Base-by-base conservation (phyloP, 305 asterid genomes). In the Fraxinus floribunda region DNA sequence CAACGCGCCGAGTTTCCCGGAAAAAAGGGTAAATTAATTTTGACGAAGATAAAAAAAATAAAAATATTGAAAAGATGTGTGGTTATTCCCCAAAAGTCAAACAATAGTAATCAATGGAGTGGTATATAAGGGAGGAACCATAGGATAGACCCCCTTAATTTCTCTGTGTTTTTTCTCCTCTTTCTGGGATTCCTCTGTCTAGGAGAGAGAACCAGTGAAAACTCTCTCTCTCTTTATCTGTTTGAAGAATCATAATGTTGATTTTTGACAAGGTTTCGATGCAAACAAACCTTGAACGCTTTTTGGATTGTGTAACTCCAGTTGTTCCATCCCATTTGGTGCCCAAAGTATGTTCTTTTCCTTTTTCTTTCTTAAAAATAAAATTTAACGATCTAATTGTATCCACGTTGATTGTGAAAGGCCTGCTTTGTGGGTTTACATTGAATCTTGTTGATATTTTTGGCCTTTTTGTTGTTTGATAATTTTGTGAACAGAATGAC, bases 291-390 rank as follows among this genome's bases (percentile, higher is more conserved):
- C 91, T 96, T 82, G 93, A 91, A 77, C 84, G 95, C 87, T 92
- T 96, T 89, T 87, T 96, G 93, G 93, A 93, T 89, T 88, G 94
- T 89, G 90, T 91, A 85, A 93, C 99, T 49, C 98, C 99, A 11
- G 82, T 88, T 57, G 91, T 90, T 83, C 90, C 93, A 49, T 94
- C 98, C 78, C 99, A 92, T 85, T 92, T 88, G 84, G 80, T 96
- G 9, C 86, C 95, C 81, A 91, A 96, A 98, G 99, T 95, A 66
- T 80, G 82, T 36, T 49, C 75, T 29, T 52, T 18, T 57, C 35
- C 26, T 60, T 32, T 44, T 0, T 16, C 18, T 29, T 22, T 13
- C 73, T 64, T 66, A 11, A 20, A 46, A 52, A 16, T 29, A 26
- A 5, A 26, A 22, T 22, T 22, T 26, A 22, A 62, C 26, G 15